Percentiles rank a stretch among this genome's conserved stretches.
These are phyloP conservation scores for Coprinopsis cinerea DNA, from an alignment of 768 basidiomycete species.

Conservation along the genomic window DNA sequence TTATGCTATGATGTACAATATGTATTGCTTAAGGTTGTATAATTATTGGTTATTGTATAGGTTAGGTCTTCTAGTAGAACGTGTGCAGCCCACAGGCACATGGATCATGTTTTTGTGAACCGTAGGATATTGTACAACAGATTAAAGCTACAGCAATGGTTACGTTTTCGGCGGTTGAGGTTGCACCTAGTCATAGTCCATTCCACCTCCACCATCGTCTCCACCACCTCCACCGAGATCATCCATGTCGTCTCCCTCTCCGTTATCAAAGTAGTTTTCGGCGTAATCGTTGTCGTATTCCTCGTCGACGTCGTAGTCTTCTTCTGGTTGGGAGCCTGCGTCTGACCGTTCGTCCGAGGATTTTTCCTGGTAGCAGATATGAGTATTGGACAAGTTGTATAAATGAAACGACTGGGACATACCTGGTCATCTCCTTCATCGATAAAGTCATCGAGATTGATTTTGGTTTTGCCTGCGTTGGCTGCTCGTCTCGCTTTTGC, in stretches of 20 bases:
- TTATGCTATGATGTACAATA: constrained; percentile 32
- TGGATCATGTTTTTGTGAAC: too few species aligned
- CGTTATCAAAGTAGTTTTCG: constrained; percentile 88
- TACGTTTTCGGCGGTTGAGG: too few species aligned
- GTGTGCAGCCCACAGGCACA: too few species aligned
- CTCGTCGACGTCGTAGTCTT: constrained; percentile 84
- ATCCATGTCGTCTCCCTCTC: constrained; percentile 76
- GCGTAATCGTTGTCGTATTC: constrained; percentile 91
- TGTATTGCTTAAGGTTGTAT: not conserved
- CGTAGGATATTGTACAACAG: too few species aligned
- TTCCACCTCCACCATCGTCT: constrained; percentile 53
- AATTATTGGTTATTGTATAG: constrained; percentile 3
- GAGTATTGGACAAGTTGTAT: not conserved
- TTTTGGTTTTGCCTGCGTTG: constrained; percentile 28
- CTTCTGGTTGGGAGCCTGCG: constrained; percentile 55
- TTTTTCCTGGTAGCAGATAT: constrained; percentile 46
- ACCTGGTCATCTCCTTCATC: constrained; percentile 62
- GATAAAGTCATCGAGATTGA: constrained; percentile 64
- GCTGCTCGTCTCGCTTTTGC: constrained; percentile 31
- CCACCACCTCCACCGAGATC: constrained; percentile 69
- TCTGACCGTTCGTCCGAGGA: constrained; percentile 67
- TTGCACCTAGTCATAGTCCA: not conserved
- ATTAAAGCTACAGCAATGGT: too few species aligned
- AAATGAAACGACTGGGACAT: constrained; percentile 1
- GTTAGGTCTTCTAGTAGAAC: too few species aligned